phyloP scores from a whole-genome alignment of 768 basidiomycete species.

The Rhizopogon vulgaris region DNA sequence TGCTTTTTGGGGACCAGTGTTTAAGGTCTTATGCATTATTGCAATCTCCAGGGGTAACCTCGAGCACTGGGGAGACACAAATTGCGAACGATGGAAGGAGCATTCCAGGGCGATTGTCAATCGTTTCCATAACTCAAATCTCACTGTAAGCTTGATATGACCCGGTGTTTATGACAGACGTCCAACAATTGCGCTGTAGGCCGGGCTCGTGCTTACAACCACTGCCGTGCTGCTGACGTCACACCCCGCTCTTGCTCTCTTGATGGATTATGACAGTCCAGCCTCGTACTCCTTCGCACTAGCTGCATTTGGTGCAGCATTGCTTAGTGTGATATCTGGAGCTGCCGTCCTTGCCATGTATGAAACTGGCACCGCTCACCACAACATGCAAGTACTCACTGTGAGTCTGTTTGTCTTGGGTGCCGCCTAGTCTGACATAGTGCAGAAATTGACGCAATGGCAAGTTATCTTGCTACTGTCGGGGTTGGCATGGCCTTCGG shows the following conservation, averaged over 20 bases:
- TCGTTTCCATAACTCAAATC: background rate
- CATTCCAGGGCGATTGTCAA: background rate
- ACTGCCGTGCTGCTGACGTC: background rate
- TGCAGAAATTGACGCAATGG: background rate
- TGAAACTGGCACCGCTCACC: background rate
- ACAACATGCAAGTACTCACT: background rate
- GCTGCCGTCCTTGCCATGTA: background rate
- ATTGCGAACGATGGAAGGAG: background rate
- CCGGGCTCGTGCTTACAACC: background rate
- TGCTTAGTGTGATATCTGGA: background rate
- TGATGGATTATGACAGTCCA: background rate
- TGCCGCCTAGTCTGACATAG: background rate
- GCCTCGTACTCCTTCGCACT: background rate
- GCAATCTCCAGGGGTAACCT: background rate
- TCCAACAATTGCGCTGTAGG: background rate
- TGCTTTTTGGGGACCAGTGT: background rate
- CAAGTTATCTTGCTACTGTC: background rate
- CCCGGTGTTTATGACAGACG: background rate
- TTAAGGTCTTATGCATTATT: background rate
- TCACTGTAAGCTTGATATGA: background rate
- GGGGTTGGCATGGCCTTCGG: background rate
- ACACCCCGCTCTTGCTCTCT: background rate
- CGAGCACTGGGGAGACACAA: background rate
- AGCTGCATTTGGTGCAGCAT: background rate
- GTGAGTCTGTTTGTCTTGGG: background rate